Conservation (phyloP, 371 early-diverging fungal species). For the Syncephalastrum racemosum region DNA sequence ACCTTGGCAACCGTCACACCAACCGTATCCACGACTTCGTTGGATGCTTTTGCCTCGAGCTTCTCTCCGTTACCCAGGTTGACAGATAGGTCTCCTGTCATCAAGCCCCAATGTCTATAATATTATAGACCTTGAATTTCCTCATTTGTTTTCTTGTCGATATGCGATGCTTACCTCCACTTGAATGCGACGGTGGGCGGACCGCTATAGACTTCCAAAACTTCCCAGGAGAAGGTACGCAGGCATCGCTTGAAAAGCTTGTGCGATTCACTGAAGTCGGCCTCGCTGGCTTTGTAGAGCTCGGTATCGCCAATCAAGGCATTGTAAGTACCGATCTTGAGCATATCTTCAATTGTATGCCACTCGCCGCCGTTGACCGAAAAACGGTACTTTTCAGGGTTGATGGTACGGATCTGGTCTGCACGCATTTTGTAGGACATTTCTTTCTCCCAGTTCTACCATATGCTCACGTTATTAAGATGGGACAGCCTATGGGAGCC, state of each 20-base stretch:
- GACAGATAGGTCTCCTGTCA: conserved; percentile 43
- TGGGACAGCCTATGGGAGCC: neutral
- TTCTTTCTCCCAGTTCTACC: conserved; percentile 59
- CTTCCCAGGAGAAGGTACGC: conserved; percentile 54
- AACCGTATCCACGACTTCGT: conserved; percentile 40
- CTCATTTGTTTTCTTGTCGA: too few species aligned
- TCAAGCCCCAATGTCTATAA: conserved; percentile 47
- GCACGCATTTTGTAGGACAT: conserved; percentile 51
- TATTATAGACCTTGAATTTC: neutral
- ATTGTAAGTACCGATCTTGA: conserved; percentile 57
- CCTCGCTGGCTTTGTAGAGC: conserved; percentile 51
- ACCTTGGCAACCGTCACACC: conserved; percentile 51
- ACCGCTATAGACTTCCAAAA: conserved; percentile 49
- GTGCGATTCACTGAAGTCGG: conserved; percentile 52
- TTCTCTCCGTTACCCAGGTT: conserved; percentile 40
- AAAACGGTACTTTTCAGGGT: conserved; percentile 44
- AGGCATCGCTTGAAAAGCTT: conserved; percentile 51
- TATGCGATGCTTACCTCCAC: conserved; percentile 33
- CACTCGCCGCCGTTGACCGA: conserved; percentile 46
- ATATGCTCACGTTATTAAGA: neutral
- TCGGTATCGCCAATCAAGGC: conserved; percentile 57
- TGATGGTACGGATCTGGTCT: conserved; percentile 53
- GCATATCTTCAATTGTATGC: conserved; percentile 48
- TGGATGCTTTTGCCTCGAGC: conserved; percentile 42
- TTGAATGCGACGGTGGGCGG: conserved; percentile 56